These are phyloP conservation scores for Fusarium miscanthi DNA, from an alignment of 2,329 filamentous ascomycete species.

Conservation along the genomic window DNA sequence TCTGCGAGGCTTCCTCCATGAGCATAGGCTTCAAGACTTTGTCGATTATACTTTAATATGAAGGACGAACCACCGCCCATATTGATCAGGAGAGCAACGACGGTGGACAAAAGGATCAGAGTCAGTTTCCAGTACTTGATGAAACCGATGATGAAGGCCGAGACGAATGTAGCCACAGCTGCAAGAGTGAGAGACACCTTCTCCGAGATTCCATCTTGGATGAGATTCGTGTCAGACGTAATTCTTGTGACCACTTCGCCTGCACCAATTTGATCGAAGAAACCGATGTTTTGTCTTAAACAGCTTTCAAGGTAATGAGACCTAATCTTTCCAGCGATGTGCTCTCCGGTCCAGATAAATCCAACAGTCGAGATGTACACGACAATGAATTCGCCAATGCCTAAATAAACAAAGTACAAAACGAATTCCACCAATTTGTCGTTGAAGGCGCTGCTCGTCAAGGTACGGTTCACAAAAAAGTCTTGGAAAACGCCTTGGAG, in stretches of 20 bases:
- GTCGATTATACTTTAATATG: conserved; percentile 84
- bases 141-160: conserved; percentile 91
- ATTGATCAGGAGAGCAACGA: conserved; percentile 80
- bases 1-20: conserved; percentile 89
- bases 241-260: conserved; percentile 96
- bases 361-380: conserved; percentile 83
- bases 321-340: too few relatives aligned
- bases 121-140: conserved; percentile 94
- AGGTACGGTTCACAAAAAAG: conserved; percentile 61
- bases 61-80: conserved; percentile 80
- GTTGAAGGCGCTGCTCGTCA: conserved; percentile 67
- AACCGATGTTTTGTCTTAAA: conserved; percentile 88
- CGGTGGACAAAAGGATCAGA: conserved; percentile 83
- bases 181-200: conserved; percentile 84
- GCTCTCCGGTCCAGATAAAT: conserved; percentile 89
- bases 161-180: conserved; percentile 83
- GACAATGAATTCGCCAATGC: conserved; percentile 80
- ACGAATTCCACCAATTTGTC: conserved; percentile 71
- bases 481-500: conserved; percentile 77
- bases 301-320: conserved; percentile 81
- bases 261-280: conserved; percentile 91
- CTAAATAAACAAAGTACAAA: conserved; percentile 88
- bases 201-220: conserved; percentile 93
- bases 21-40: conserved; percentile 82
- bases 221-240: conserved; percentile 91